phyloP scores from a whole-genome alignment of 306 rosid genomes.

The Quercus cerris region DNA sequence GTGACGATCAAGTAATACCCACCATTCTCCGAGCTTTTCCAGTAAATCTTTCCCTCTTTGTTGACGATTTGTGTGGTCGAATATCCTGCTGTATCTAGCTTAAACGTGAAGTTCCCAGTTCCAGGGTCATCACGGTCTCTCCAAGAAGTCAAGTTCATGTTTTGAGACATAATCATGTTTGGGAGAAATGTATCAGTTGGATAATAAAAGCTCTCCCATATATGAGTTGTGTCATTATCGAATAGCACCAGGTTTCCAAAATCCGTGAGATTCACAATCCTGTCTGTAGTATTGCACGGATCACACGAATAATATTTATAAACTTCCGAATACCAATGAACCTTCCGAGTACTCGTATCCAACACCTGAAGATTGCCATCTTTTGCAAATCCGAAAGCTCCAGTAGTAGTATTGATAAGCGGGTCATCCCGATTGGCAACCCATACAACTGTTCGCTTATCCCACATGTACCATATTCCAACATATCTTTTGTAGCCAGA shows the following conservation, averaged over 20 bases:
- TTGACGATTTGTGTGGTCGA: not conserved
- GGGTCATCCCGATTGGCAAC: constrained; percentile 34
- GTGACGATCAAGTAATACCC: too few species aligned
- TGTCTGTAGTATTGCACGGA: not conserved
- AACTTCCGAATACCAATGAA: constrained; percentile 9
- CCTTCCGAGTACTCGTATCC: not conserved
- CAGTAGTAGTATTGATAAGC: not conserved
- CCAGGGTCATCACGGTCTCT: not conserved
- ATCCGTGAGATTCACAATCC: constrained; percentile 25
- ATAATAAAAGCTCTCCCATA: constrained; percentile 48
- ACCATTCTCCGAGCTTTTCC: constrained; percentile 1
- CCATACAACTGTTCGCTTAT: constrained; percentile 33
- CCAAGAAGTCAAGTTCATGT: constrained; percentile 27
- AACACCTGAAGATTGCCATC: constrained; percentile 30
- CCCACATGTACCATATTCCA: constrained; percentile 26
- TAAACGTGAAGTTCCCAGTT: constrained; percentile 11
- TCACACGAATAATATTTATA: not conserved
- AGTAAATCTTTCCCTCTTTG: not conserved
- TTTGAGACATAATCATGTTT: constrained; percentile 29
- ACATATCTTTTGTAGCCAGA: constrained; percentile 2
- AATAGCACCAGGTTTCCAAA: constrained; percentile 38
- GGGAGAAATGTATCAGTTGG: constrained; percentile 57
- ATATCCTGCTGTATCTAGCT: not conserved
- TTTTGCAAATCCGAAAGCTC: constrained; percentile 4
- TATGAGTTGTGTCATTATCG: too few species aligned